Conservation (phyloP, 2,329 filamentous ascomycete species). For the Dendrostoma leiphaemia region DNA sequence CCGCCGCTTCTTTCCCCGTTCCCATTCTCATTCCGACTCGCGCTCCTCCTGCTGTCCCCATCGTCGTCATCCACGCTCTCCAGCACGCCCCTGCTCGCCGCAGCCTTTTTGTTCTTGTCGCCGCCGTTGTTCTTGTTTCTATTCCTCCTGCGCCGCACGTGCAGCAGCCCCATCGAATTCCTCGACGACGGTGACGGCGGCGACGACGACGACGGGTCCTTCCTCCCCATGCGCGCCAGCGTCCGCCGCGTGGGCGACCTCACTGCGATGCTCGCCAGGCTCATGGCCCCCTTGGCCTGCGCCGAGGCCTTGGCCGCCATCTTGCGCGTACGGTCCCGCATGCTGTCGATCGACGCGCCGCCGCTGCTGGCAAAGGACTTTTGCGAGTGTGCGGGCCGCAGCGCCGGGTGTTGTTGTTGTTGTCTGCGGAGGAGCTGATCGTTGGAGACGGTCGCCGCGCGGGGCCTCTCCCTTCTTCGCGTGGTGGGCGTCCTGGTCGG, state of each 20-base stretch:
- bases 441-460: neutral
- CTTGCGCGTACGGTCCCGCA: constrained; percentile 5
- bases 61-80: constrained; percentile 4
- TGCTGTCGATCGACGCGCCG: constrained; percentile 15
- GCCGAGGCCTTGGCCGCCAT: constrained; percentile 15
- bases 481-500: too few species aligned
- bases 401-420: constrained; percentile 4
- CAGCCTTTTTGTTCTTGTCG: too few species aligned
- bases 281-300: constrained; percentile 12
- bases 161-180: too few species aligned
- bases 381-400: constrained; percentile 12
- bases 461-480: too few species aligned
- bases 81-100: constrained; percentile 7
- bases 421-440: neutral
- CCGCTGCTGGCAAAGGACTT: constrained; percentile 10
- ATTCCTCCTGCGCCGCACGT: constrained; percentile 6
- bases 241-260: constrained; percentile 12
- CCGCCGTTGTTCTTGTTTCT: too few species aligned
- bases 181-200: too few species aligned
- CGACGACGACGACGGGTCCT: too few species aligned
- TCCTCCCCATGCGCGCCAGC: constrained; percentile 6
- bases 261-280: constrained; percentile 10
- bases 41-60: neutral
- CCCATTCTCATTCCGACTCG: neutral
- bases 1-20: neutral